Evolutionary conservation across 2,329 filamentous ascomycete genomes (phyloP).

Genomic region (Madurella fahalii): DNA sequence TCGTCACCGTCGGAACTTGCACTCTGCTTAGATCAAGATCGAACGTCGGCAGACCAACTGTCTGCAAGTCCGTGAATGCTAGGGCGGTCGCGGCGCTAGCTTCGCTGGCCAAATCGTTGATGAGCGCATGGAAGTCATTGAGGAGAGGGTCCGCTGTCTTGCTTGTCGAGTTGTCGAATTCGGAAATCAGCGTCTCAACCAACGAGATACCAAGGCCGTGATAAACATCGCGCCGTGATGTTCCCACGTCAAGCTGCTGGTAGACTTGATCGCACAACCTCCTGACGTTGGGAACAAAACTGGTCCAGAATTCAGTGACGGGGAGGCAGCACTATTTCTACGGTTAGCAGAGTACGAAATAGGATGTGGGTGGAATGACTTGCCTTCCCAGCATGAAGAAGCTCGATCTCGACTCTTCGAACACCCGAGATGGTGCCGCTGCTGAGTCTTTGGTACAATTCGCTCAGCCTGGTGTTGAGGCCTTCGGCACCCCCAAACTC

Average conservation of each 20-base stretch:
- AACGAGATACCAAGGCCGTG: constrained; percentile 40
- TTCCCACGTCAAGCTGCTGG: constrained; percentile 28
- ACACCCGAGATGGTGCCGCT: constrained; percentile 38
- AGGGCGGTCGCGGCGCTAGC: not conserved
- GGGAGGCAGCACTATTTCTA: constrained; percentile 36
- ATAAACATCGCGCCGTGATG: constrained; percentile 38
- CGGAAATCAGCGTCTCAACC: constrained; percentile 37
- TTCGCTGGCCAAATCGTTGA: constrained; percentile 16
- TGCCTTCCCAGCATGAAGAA: constrained; percentile 50
- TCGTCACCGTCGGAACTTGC: constrained; percentile 9
- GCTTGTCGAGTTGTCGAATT: constrained; percentile 17
- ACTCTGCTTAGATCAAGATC: not conserved
- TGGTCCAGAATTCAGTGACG: constrained; percentile 36
- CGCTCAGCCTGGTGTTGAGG: constrained; percentile 34
- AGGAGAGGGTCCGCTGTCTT: not conserved
- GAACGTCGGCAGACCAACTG: not conserved
- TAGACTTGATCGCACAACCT: constrained; percentile 44
- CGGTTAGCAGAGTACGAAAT: constrained; percentile 1
- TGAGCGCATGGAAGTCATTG: constrained; percentile 21
- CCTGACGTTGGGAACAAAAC: constrained; percentile 40
- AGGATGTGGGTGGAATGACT: constrained; percentile 10
- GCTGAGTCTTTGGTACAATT: constrained; percentile 35
- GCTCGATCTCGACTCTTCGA: constrained; percentile 48
- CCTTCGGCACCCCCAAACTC: constrained; percentile 32
- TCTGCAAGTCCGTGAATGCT: not conserved